These are phyloP conservation scores for Talaromyces proteolyticus DNA, from an alignment of 495 filamentous ascomycete species.

Conservation along the genomic window DNA sequence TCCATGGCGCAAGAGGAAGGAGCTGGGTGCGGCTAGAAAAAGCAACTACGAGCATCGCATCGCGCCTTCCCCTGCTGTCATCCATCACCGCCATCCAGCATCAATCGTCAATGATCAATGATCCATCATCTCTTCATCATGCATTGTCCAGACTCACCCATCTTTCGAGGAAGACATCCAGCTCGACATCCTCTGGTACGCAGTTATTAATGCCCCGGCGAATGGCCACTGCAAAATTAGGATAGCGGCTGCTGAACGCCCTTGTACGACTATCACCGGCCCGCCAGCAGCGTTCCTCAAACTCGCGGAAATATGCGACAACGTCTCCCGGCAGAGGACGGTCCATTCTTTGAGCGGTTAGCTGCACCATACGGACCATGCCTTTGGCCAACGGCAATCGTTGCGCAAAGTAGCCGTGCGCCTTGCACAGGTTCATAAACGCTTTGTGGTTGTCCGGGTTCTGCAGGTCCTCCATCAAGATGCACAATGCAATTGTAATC, in stretches of 20 bases:
- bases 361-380: slow-evolving; percentile 25
- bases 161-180: slow-evolving; percentile 24
- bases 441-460: slow-evolving; percentile 15
- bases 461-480: slow-evolving; percentile 22
- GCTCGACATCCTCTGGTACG: slow-evolving; percentile 7
- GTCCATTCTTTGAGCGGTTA: slow-evolving; percentile 20
- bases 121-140: not conserved
- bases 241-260: slow-evolving; percentile 27
- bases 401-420: slow-evolving; percentile 17
- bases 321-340: slow-evolving; percentile 21
- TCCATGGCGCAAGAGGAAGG: too few relatives aligned
- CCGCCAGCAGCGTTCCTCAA: slow-evolving; percentile 20
- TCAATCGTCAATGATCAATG: too few relatives aligned
- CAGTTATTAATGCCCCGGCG: slow-evolving; percentile 1
- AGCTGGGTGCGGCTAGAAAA: too few relatives aligned
- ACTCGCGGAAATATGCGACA: slow-evolving; percentile 21
- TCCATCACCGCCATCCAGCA: not conserved
- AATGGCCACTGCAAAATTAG: slow-evolving; percentile 15
- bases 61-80: too few relatives aligned
- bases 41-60: too few relatives aligned
- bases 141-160: slow-evolving; percentile 15
- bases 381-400: slow-evolving; percentile 26
- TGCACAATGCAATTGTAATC: slow-evolving; percentile 20
- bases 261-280: slow-evolving; percentile 13
- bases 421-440: slow-evolving; percentile 20